Evolutionary conservation across 345 rosid genomes (phyloP).

Genomic region (Streptanthus diversifolius): DNA sequence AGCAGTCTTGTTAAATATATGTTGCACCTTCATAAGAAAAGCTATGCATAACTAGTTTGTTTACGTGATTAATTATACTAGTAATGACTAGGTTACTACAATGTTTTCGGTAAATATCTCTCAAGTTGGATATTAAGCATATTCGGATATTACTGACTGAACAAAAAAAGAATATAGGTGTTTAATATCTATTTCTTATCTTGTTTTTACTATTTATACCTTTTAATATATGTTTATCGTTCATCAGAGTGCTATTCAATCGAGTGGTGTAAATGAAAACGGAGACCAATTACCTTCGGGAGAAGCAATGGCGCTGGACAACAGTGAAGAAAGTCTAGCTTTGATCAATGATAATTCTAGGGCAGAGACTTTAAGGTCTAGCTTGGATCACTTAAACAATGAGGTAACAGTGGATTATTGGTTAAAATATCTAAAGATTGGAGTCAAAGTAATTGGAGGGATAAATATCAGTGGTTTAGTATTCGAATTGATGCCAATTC

Average conservation of each 20-base stretch:
- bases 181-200: neutral
- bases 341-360: constrained; percentile 55
- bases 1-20: neutral
- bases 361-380: constrained; percentile 66
- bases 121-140: neutral
- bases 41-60: neutral
- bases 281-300: constrained; percentile 35
- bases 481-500: neutral
- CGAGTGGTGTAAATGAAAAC: constrained; percentile 42
- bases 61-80: neutral
- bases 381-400: constrained; percentile 83
- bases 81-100: constrained; percentile 1
- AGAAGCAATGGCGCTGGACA: constrained; percentile 36
- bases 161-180: neutral
- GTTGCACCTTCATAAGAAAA: constrained; percentile 1
- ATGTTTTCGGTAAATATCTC: neutral
- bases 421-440: neutral
- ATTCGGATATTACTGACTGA: neutral
- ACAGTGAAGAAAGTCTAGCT: constrained; percentile 49
- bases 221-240: constrained; percentile 5
- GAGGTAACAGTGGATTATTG: constrained; percentile 51
- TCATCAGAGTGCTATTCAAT: constrained; percentile 49
- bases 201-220: neutral
- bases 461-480: neutral
- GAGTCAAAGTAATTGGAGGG: neutral